phyloP scores from a whole-genome alignment of 2,329 filamentous ascomycete genomes.

The Colletotrichum spaethianum region DNA sequence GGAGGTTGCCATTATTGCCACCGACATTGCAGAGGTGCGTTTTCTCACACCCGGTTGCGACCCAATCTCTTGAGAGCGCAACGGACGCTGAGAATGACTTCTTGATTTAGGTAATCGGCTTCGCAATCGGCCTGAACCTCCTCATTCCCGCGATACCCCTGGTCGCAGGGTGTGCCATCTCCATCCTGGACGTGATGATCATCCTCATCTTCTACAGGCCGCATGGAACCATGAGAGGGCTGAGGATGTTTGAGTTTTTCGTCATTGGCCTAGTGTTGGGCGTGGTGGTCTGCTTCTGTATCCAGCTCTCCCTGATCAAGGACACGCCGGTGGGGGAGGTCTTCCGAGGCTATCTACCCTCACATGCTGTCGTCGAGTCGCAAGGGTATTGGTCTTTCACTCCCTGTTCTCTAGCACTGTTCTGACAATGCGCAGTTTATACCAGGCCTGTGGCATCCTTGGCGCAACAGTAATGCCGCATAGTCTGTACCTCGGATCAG shows the following conservation, averaged over 20 bases:
- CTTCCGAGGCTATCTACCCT: conserved; percentile 76
- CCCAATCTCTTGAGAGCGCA: too few relatives aligned
- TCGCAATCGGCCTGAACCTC: conserved; percentile 78
- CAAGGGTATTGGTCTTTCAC: conserved; percentile 56
- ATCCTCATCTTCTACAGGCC: conserved; percentile 78
- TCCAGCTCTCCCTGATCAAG: conserved; percentile 75
- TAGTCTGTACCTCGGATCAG: conserved; percentile 77
- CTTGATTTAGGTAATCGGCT: conserved; percentile 73
- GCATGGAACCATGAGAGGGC: conserved; percentile 69
- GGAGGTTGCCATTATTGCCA: conserved; percentile 79
- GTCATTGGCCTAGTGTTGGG: conserved; percentile 75
- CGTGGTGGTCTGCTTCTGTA: conserved; percentile 79
- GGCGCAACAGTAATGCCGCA: conserved; percentile 84
- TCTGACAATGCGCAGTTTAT: conserved; percentile 58
- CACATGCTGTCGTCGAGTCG: conserved; percentile 68
- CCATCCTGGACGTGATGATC: conserved; percentile 77
- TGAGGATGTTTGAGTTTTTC: conserved; percentile 76
- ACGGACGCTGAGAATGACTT: conserved; percentile 27
- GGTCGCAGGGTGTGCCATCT: conserved; percentile 78
- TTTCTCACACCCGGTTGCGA: too few relatives aligned
- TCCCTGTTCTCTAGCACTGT: conserved; percentile 44
- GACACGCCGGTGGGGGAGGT: conserved; percentile 70
- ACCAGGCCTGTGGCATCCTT: conserved; percentile 82
- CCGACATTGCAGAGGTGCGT: conserved; percentile 76
- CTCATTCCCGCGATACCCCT: conserved; percentile 75